Conservation (phyloP, 306 rosid genomes). For the Mimosa pudica region DNA sequence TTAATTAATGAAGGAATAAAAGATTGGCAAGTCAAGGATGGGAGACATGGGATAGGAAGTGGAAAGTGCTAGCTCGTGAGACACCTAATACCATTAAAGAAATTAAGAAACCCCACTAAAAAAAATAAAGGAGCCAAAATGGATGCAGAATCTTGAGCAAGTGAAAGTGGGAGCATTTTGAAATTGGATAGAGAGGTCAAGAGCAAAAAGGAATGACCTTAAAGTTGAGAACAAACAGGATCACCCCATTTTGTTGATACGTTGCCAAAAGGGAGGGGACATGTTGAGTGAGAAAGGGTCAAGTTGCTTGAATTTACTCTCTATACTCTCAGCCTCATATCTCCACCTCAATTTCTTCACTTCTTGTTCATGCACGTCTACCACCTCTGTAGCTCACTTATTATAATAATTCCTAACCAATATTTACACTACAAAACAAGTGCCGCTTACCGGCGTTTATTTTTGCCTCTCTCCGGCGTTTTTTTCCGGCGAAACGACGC, state of each 20-base stretch:
- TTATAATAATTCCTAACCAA: too few relatives aligned
- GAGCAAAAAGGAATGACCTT: background rate
- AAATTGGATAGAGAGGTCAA: background rate
- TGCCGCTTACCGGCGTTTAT: too few relatives aligned
- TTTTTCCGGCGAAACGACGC: too few relatives aligned
- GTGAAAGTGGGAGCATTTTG: background rate
- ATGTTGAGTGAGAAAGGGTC: background rate
- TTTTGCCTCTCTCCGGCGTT: too few relatives aligned
- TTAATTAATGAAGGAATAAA: background rate
- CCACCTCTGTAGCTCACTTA: background rate
- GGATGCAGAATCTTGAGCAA: background rate
- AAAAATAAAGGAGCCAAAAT: background rate
- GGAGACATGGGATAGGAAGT: conserved; percentile 14
- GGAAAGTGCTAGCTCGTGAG: conserved; percentile 31
- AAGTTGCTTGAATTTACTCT: background rate
- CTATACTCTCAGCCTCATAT: background rate
- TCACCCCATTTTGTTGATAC: background rate
- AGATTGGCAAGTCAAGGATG: conserved; percentile 63
- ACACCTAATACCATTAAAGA: background rate
- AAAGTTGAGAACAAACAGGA: background rate
- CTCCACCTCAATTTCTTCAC: background rate
- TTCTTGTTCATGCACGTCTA: background rate
- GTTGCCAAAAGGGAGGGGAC: background rate
- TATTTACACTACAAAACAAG: too few relatives aligned
- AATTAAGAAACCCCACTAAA: background rate